phyloP scores from a whole-genome alignment of 2,329 filamentous ascomycete genomes.

The Pyricularia sp. region DNA sequence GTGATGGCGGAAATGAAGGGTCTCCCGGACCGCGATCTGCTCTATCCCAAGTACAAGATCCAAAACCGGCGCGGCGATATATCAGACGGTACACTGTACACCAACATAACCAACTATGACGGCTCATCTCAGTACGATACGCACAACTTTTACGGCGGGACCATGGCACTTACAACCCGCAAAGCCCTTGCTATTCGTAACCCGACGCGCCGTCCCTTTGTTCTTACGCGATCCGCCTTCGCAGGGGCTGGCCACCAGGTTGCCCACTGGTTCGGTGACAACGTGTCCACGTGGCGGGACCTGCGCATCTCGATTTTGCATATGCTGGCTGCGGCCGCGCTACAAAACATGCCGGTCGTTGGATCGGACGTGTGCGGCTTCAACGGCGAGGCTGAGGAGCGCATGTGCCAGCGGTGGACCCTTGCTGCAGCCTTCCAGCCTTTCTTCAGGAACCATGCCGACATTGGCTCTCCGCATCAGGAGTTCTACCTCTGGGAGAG shows the following conservation, averaged over 20 bases:
- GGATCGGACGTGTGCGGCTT: conserved; percentile 74
- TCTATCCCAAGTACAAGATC: conserved; percentile 68
- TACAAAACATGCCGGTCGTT: conserved; percentile 61
- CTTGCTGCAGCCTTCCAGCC: conserved; percentile 63
- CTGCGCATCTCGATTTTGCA: conserved; percentile 49
- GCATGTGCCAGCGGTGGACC: conserved; percentile 68
- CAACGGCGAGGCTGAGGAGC: conserved; percentile 53
- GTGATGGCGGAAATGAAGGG: conserved; percentile 27
- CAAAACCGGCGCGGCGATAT: conserved; percentile 66
- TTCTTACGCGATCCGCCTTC: conserved; percentile 75
- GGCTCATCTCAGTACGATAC: conserved; percentile 69
- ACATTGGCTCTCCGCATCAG: conserved; percentile 37
- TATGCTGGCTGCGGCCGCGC: conserved; percentile 50
- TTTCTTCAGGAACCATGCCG: conserved; percentile 69
- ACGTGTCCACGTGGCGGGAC: conserved; percentile 44
- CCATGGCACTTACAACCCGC: conserved; percentile 71
- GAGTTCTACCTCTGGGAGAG: conserved; percentile 64
- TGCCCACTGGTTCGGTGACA: conserved; percentile 52
- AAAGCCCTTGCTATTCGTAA: conserved; percentile 55
- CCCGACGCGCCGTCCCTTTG: conserved; percentile 65
- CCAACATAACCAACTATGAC: conserved; percentile 69
- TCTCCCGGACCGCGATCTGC: conserved; percentile 54
- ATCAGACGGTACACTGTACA: conserved; percentile 61
- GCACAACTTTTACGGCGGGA: conserved; percentile 70
- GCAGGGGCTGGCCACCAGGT: conserved; percentile 66